Base-by-base conservation (phyloP, 768 basidiomycete species). In the Xerocomus potaroensis region DNA sequence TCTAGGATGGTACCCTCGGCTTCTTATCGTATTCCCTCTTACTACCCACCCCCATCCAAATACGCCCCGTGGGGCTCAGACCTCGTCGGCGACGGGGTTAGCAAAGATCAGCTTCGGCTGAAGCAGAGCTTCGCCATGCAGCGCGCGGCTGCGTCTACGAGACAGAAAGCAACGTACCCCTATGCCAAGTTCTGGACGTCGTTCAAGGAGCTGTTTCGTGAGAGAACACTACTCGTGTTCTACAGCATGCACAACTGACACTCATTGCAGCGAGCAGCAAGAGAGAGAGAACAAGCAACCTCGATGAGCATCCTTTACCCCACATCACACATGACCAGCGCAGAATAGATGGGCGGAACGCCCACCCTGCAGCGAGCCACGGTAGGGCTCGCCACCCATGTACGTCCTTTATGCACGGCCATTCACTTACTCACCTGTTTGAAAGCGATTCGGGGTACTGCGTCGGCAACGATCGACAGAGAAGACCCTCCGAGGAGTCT, bases 341-440 rank as follows among this genome's bases (percentile, higher is more conserved):
- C 77, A 75, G 77, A 53, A 72, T 72, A 31, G 80, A 75, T 57
- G 79, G 75, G 1, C 74, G 77, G 44, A 80, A 74, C 66, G 75
- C 79, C 6, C 70, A 72, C 27, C 80, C 79, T 10, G 54, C 51
- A 15, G 50, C 77, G 8, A 70, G 72, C 36, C 61, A 62, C 26
- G 62, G 74, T 4, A 50, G 61, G 19, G 71, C 73, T 7, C 54
- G 58, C 43, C 79, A 79, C 57, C 62, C 70, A 18, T 70, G 77
- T 70, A 64, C 51, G 78, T 71, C 38, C n/a, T n/a, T n/a, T n/a
- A n/a, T n/a, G n/a, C n/a, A n/a, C n/a, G n/a, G n/a, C n/a, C n/a
- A n/a, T n/a, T n/a, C n/a, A n/a, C n/a, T n/a, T n/a, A n/a, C n/a
- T n/a, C n/a, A n/a, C n/a, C n/a, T n/a, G n/a, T 22, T 14, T n/a